Evolutionary conservation across 1,284 basidiomycete genomes (phyloP).

Genomic region (Melampsora medusae): DNA sequence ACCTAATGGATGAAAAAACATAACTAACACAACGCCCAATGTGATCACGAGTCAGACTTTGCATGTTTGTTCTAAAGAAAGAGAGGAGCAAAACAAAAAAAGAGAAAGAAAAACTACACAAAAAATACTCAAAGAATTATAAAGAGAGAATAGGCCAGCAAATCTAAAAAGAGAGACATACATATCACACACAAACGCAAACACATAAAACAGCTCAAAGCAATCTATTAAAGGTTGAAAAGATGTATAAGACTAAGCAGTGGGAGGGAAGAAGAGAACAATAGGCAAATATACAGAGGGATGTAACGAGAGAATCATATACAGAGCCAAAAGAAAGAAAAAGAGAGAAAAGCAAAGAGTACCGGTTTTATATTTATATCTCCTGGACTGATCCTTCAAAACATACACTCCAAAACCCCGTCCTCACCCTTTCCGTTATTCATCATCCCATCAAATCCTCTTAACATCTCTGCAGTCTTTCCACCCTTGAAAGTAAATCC

Average conservation of each 20-base stretch:
- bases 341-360: not conserved
- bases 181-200: not conserved
- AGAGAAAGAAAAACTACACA: no score
- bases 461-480: constrained; percentile 39
- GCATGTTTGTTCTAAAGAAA: no score
- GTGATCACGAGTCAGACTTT: no score
- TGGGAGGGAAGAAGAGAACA: not conserved
- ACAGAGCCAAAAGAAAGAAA: constrained; percentile 5
- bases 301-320: not conserved
- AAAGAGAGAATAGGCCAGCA: not conserved
- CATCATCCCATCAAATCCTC: constrained; percentile 12
- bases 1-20: no score
- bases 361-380: not conserved
- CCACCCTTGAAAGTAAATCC: constrained; percentile 78
- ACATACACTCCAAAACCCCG: constrained; percentile 19
- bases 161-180: not conserved
- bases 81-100: no score
- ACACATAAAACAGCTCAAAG: not conserved
- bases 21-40: no score
- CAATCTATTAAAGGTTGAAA: not conserved
- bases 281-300: constrained; percentile 2
- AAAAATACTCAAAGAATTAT: no score
- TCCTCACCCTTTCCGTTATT: constrained; percentile 4
- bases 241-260: not conserved
- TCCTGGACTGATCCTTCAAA: not conserved